Evolutionary conservation across 352 stramenopile species (phyloP).

Genomic region (Globisporangium paroecandrum): DNA sequence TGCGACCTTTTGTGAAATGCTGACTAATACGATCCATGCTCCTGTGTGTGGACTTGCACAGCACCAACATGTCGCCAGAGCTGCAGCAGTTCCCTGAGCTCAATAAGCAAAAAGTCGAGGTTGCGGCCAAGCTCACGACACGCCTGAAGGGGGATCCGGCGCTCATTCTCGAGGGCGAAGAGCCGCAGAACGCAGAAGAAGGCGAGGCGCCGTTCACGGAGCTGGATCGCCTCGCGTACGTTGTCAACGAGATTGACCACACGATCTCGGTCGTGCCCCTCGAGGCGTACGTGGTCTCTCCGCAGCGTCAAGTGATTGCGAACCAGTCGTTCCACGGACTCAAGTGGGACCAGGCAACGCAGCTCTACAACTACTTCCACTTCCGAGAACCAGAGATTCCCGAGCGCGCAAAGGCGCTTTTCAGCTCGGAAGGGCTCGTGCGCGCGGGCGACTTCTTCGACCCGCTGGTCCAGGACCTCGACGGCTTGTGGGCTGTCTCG

Average conservation of each 20-base stretch:
- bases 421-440: constrained; percentile 53
- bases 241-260: constrained; percentile 69
- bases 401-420: constrained; percentile 52
- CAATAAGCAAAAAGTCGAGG: constrained; percentile 51
- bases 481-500: constrained; percentile 54
- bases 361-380: constrained; percentile 80
- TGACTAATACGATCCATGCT: not conserved
- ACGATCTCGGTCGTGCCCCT: constrained; percentile 54
- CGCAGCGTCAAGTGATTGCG: constrained; percentile 58
- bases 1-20: not conserved
- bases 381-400: constrained; percentile 63
- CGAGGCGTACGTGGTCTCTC: constrained; percentile 67
- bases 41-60: constrained; percentile 15
- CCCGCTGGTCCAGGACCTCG: constrained; percentile 61
- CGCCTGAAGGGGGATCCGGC: constrained; percentile 68
- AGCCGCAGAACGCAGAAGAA: constrained; percentile 39
- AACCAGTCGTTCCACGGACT: constrained; percentile 72
- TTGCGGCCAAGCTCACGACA: constrained; percentile 39
- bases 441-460: constrained; percentile 68
- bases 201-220: constrained; percentile 51
- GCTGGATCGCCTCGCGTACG: constrained; percentile 63
- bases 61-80: constrained; percentile 71
- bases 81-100: constrained; percentile 79
- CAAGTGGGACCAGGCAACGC: constrained; percentile 50
- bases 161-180: constrained; percentile 38